Evolutionary conservation across 208 protist species (phyloP).

Genomic region (Leishmania tarentolae): DNA sequence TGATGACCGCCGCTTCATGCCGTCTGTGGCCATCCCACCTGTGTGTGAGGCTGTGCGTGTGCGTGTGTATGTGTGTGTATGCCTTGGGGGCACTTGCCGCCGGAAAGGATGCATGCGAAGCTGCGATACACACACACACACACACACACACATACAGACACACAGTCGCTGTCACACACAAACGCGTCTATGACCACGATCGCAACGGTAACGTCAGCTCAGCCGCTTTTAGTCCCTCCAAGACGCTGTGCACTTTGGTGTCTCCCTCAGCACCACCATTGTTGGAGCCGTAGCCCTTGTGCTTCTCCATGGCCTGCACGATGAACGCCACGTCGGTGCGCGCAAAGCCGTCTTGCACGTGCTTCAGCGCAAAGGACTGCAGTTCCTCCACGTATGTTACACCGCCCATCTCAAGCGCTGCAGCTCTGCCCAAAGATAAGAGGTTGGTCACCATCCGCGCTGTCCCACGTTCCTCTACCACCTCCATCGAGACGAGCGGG

Average conservation of each 20-base stretch:
- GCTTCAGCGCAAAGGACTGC: conserved; percentile 18
- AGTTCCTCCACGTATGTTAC: conserved; percentile 12
- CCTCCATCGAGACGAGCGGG: conserved; percentile 1
- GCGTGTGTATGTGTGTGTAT: background rate
- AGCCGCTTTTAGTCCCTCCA: conserved; percentile 11
- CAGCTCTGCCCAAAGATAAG: conserved; percentile 3
- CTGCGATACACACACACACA: background rate
- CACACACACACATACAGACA: background rate
- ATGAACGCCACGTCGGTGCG: conserved; percentile 6
- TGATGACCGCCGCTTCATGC: background rate
- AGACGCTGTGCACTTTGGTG: background rate
- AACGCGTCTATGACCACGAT: conserved; percentile 7
- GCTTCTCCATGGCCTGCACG: background rate
- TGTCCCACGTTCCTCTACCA: conserved; percentile 24
- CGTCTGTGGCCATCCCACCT: background rate
- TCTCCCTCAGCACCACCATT: background rate
- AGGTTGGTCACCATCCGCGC: conserved; percentile 12
- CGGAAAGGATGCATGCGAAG: background rate
- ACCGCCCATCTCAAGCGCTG: conserved; percentile 14
- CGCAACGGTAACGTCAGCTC: conserved; percentile 23
- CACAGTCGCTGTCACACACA: too few species aligned
- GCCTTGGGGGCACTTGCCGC: background rate
- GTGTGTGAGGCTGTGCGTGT: background rate
- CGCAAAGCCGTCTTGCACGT: conserved; percentile 22
- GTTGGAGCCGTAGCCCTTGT: background rate